Conservation (phyloP, 2,329 filamentous ascomycete genomes). For the Ascochyta rabiei region DNA sequence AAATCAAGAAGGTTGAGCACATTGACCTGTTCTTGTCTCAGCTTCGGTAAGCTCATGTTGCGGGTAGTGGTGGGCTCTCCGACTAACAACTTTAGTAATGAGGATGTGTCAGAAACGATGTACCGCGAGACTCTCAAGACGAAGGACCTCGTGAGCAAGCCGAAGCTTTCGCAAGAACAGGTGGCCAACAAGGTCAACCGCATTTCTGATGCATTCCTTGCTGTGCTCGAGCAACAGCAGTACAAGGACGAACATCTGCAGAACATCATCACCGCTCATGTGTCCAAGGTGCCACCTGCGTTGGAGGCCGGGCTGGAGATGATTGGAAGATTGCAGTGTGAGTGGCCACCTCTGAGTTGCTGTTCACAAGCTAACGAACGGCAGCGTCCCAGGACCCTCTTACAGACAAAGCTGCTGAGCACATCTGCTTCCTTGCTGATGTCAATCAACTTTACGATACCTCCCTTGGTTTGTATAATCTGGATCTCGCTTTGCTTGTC, state of each 20-base stretch:
- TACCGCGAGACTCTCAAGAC: constrained; percentile 81
- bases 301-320: constrained; percentile 82
- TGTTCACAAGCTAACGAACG: constrained; percentile 5
- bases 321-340: constrained; percentile 71
- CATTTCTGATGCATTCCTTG: constrained; percentile 84
- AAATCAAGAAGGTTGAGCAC: constrained; percentile 79
- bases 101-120: constrained; percentile 92
- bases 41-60: constrained; percentile 63
- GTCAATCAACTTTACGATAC: constrained; percentile 91
- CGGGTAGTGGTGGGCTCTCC: neutral
- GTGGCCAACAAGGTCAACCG: constrained; percentile 74
- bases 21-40: constrained; percentile 92
- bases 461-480: constrained; percentile 86
- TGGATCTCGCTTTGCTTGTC: constrained; percentile 86
- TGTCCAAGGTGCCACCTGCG: constrained; percentile 91
- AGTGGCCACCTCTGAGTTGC: constrained; percentile 8
- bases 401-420: constrained; percentile 88
- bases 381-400: constrained; percentile 55
- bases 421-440: constrained; percentile 97
- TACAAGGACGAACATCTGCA: constrained; percentile 71
- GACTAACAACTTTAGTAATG: constrained; percentile 61
- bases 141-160: constrained; percentile 28
- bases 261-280: constrained; percentile 91
- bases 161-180: constrained; percentile 26
- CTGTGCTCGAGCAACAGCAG: constrained; percentile 62